These are phyloP conservation scores for Coniochaeta hoffmannii DNA, from an alignment of 2,329 filamentous ascomycete genomes.

Conservation along the genomic window DNA sequence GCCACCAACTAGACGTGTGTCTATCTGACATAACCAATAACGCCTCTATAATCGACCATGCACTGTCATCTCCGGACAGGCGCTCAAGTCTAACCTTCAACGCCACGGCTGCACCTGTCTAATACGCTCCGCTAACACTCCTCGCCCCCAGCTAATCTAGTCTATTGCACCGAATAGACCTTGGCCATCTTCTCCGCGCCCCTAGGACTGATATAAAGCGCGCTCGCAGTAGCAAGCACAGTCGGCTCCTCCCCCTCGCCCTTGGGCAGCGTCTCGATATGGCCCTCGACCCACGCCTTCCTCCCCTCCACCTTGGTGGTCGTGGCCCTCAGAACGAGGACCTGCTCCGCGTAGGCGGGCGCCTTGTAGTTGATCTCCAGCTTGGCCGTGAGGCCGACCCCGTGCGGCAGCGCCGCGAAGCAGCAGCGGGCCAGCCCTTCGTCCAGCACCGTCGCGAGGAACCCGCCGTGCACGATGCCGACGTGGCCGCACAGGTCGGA, in stretches of 20 bases:
- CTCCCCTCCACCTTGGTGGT: constrained; percentile 83
- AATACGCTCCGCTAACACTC: background rate
- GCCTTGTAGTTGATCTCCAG: constrained; percentile 76
- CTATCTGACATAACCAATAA: background rate
- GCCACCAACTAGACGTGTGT: background rate
- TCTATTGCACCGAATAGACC: constrained; percentile 23
- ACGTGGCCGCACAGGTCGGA: constrained; percentile 79
- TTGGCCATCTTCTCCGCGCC: constrained; percentile 49
- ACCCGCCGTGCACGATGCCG: constrained; percentile 82
- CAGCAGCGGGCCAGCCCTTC: constrained; percentile 84
- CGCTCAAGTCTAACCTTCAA: background rate
- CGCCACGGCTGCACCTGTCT: too few species aligned
- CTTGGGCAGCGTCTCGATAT: constrained; percentile 68
- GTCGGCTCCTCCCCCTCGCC: constrained; percentile 53
- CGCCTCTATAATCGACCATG: background rate
- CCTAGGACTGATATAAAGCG: constrained; percentile 82
- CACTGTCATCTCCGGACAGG: background rate
- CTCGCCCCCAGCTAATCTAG: too few species aligned
- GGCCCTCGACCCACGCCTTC: constrained; percentile 89
- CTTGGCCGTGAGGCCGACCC: constrained; percentile 79
- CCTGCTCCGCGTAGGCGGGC: constrained; percentile 68
- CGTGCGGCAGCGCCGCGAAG: constrained; percentile 80
- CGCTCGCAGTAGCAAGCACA: constrained; percentile 74
- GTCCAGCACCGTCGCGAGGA: constrained; percentile 87
- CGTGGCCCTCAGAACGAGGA: constrained; percentile 69